Evolutionary conservation across 2,329 filamentous ascomycete species (phyloP), one percentile per base, ranked within the genome.

Genomic region (Fusarium albosuccineum): DNA sequence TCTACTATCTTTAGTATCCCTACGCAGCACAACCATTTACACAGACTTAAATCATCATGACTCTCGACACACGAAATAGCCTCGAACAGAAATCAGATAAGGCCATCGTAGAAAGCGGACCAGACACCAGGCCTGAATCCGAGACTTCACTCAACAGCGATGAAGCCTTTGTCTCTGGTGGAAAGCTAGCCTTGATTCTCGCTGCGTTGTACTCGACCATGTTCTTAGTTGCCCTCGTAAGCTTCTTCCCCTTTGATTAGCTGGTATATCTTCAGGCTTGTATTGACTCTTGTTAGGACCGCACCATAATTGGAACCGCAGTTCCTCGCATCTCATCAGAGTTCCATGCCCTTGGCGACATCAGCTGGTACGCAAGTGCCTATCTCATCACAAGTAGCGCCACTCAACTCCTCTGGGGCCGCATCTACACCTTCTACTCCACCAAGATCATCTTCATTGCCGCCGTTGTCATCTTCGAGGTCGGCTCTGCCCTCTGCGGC

Each of bases 261-360:
- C 7, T n/a, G 17, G 17, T 22, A 22, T n/a, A 16, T 22, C n/a
- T 26, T 36, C 17, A 49, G 48, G 56, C 41, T 9, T 29, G 4
- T 14, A 9, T 14, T 48, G 16, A 41, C 33, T 27, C 29, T 4
- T 5, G 2, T 5, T 30, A 59, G 60, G 60, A 62, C 27, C 60
- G 60, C 37, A 59, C 60, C 30, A 62, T 59, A 42, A 62, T 62
- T 26, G 54, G 41, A n/a, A 59, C 55, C 16, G 60, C 60, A 33
- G 45, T 63, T 48, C 60, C 60, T 34, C 33, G 30, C 26, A 60
- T 63, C 56, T 44, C 60, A 73, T 77, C 61, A 82, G 70, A 77
- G 30, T 76, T 81, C 60, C 72, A 79, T 9, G 75, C 79, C 30
- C 73, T 82, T 1, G 72, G 76, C n/a, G 81, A 84, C 55, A 77